phyloP scores from a whole-genome alignment of 169 alveolate genomes.

The Plasmodium berghei region DNA sequence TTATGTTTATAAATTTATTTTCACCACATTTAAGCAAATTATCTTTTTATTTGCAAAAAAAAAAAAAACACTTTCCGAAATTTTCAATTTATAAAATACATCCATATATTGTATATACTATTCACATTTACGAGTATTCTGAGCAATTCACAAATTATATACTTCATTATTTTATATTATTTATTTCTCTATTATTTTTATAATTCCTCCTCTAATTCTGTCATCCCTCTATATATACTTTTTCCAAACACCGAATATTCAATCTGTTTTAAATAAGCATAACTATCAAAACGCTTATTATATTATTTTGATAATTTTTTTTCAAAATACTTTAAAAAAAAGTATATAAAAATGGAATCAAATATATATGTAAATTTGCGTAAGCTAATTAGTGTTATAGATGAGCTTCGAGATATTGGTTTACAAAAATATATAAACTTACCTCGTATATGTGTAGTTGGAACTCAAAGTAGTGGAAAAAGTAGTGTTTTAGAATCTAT shows the following conservation, averaged over 20 bases:
- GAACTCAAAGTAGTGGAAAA: constrained; percentile 91
- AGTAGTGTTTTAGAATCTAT: constrained; percentile 96
- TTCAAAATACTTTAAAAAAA: background rate
- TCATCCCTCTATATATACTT: background rate
- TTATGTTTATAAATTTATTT: too few relatives aligned
- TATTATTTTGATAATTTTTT: background rate
- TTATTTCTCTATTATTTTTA: background rate
- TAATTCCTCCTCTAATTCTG: background rate
- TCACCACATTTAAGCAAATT: too few relatives aligned
- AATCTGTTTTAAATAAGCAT: too few relatives aligned
- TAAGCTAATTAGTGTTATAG: constrained; percentile 74
- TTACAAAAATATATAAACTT: constrained; percentile 93
- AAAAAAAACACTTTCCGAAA: too few relatives aligned
- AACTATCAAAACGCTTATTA: background rate
- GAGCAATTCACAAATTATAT: background rate
- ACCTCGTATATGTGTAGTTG: constrained; percentile 91
- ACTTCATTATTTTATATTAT: background rate
- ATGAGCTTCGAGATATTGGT: constrained; percentile 94
- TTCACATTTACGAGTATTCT: background rate
- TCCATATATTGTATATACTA: background rate
- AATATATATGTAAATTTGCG: constrained; percentile 42
- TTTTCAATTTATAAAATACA: too few relatives aligned
- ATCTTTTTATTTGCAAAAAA: too few relatives aligned
- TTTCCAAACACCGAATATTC: too few relatives aligned
- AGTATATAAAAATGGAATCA: constrained; percentile 23